A percentile compares a stretch with the other conserved stretches of the same genome.
phyloP scores from a whole-genome alignment of 495 filamentous ascomycete genomes.

The Penicillium chermesinum region DNA sequence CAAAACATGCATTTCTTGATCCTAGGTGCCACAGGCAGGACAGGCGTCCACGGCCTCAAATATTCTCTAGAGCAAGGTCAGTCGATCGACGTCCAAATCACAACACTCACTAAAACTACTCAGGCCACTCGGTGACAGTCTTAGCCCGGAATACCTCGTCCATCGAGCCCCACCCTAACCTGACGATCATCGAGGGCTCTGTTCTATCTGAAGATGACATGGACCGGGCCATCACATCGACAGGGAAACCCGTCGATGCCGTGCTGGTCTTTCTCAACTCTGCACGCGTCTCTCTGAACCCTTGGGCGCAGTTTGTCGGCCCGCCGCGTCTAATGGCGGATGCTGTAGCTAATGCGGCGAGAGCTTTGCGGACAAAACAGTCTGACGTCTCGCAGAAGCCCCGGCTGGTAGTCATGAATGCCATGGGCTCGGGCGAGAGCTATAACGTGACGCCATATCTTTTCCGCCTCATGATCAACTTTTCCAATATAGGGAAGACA shows the following conservation, averaged over 20 bases:
- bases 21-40: background rate
- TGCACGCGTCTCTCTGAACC: background rate
- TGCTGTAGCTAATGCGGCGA: background rate
- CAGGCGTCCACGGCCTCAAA: background rate
- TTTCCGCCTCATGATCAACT: conserved; percentile 3
- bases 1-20: background rate
- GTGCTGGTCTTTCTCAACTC: background rate
- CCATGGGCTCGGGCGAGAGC: conserved; percentile 7
- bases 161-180: background rate
- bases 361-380: background rate
- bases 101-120: background rate
- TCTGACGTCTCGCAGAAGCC: background rate
- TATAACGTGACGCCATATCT: conserved; percentile 2
- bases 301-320: background rate
- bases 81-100: too few relatives aligned
- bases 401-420: conserved; percentile 9
- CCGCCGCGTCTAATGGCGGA: background rate
- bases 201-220: background rate
- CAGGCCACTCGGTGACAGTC: background rate
- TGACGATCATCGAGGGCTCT: background rate
- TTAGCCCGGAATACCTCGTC: background rate
- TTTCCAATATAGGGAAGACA: conserved; percentile 4
- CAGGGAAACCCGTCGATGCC: background rate
- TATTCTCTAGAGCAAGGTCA: background rate
- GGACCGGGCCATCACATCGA: background rate